These are phyloP conservation scores for Yamadazyma dendronema DNA, from an alignment of 1,139 yeast species.

Conservation along the genomic window DNA sequence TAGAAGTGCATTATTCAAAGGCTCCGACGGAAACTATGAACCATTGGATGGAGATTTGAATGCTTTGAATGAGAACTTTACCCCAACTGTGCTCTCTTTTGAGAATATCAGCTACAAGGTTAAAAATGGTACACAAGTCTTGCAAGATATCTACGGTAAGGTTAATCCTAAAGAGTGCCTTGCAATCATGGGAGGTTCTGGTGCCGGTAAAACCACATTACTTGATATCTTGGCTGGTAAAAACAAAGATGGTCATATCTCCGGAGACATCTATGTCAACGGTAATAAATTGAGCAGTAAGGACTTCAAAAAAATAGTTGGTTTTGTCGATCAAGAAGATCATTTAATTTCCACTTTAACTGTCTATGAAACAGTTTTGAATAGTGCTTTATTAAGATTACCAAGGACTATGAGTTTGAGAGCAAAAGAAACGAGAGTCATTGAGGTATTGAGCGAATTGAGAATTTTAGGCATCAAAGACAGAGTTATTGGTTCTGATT, in stretches of 20 bases:
- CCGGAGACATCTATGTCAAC: conserved; percentile 71
- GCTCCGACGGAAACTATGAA: conserved; percentile 21
- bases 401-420: conserved; percentile 74
- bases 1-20: conserved; percentile 61
- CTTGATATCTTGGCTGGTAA: conserved; percentile 89
- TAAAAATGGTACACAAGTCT: conserved; percentile 46
- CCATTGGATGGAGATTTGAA: conserved; percentile 37
- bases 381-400: conserved; percentile 83
- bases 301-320: conserved; percentile 67
- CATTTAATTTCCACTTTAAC: conserved; percentile 87
- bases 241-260: conserved; percentile 67
- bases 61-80: conserved; percentile 52
- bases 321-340: conserved; percentile 98
- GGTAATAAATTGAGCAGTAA: conserved; percentile 49
- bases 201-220: conserved; percentile 95
- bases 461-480: conserved; percentile 83
- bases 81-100: conserved; percentile 78
- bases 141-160: conserved; percentile 66
- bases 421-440: conserved; percentile 75
- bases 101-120: conserved; percentile 67
- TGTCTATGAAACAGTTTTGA: conserved; percentile 90
- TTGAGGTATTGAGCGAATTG: conserved; percentile 81
- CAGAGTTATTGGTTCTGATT: conserved; percentile 83
- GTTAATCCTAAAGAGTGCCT: conserved; percentile 85
- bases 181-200: conserved; percentile 98